phyloP scores from a whole-genome alignment of 257 asterid genomes.

The Fraxinus americana region DNA sequence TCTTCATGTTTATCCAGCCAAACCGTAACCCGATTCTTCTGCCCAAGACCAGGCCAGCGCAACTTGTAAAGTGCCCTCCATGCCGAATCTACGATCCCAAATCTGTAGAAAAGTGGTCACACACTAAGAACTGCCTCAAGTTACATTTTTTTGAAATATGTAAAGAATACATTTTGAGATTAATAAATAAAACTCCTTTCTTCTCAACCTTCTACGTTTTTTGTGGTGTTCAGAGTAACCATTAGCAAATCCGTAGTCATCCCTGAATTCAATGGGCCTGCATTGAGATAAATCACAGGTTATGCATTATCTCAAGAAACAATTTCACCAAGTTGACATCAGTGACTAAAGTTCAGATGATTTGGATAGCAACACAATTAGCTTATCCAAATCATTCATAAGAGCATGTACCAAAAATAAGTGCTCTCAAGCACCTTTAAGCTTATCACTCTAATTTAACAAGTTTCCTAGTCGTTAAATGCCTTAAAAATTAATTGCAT shows the following conservation, averaged over 20 bases:
- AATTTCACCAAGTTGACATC: neutral
- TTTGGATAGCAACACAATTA: conserved; percentile 8
- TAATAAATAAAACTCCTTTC: conserved; percentile 18
- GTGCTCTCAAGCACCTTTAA: neutral
- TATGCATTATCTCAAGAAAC: conserved; percentile 18
- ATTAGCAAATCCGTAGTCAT: conserved; percentile 38
- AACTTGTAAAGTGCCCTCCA: conserved; percentile 58
- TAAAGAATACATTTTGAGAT: conserved; percentile 11
- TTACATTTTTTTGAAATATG: conserved; percentile 6
- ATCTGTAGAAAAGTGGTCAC: conserved; percentile 37
- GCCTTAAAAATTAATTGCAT: neutral
- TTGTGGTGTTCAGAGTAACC: conserved; percentile 40
- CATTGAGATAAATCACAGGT: conserved; percentile 33
- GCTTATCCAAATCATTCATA: conserved; percentile 10
- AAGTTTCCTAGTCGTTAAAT: neutral
- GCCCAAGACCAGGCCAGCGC: conserved; percentile 64
- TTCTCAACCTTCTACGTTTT: conserved; percentile 83
- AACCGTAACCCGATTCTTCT: conserved; percentile 31
- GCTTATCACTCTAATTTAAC: neutral
- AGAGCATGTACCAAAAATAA: neutral
- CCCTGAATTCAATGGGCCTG: conserved; percentile 59
- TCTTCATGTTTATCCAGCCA: conserved; percentile 39
- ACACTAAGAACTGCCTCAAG: conserved; percentile 27
- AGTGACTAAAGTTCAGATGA: conserved; percentile 15
- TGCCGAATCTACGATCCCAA: conserved; percentile 51